Evolutionary conservation across 2,329 filamentous ascomycete genomes (phyloP), one percentile per base, ranked within the genome.

Genomic region (Scopulariopsis brevicaulis): DNA sequence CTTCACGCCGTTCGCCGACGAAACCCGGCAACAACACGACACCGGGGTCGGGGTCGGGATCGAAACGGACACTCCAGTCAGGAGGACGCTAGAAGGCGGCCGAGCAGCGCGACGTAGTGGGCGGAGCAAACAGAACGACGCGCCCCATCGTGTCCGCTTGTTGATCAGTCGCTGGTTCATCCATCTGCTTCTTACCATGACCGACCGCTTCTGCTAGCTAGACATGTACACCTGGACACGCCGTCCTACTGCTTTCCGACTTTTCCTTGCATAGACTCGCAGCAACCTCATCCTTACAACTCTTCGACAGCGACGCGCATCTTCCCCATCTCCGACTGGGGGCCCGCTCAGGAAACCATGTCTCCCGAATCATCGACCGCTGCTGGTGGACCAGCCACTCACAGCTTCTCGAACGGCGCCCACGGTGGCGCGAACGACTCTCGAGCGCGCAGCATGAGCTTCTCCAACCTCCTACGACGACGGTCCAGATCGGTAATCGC

Each of bases 331-430:
- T 66, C 67, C 61, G 74, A 76, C 61, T 75, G 72, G 74, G 70
- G 72, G 50, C 67, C 72, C 24, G 62, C 65, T 56, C 74, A 75
- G 62, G 75, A 79, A 64, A 70, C 75, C 64, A 70, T 71, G 62
- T 60, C 66, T 60, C 62, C 56, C n/a, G 55, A 52, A n/a, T 18
- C 28, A 22, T 10, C 37, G 24, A 25, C n/a, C 55, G 24, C 20
- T 51, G 20, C n/a, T 2, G 20, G n/a, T 20, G 46, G 46, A 22
- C 20, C 46, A 20, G 14, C 11, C 22, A n/a, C 46, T 12, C 12
- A 24, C 46, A 12, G 5, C 46, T 50, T 20, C 20, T 20, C 12
- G 6, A 50, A 50, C 20, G 7, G 6, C n/a, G 18, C 3, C 20
- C 18, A 50, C 22, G 46, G 46, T 50, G 12, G 11, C 20, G 20